Base-by-base conservation (phyloP, 306 rosid genomes). In the Geum urbanum region DNA sequence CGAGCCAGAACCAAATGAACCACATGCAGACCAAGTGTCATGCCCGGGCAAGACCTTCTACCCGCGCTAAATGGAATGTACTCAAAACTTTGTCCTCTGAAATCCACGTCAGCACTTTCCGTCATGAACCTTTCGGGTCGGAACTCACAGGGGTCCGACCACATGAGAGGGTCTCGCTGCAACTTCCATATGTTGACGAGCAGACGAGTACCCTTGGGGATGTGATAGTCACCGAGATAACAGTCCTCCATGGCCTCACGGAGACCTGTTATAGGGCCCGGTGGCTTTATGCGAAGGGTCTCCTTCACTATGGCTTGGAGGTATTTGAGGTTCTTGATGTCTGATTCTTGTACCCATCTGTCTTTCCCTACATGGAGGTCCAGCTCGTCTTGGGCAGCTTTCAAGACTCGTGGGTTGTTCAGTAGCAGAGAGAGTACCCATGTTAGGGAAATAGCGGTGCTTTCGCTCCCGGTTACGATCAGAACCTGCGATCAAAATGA, bases 211-310 rank as follows among this genome's bases (percentile, higher is more conserved):
- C 85, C 82, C 19, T 59, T 77, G 6, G 77, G 58, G 9, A 81
- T 58, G 6, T 10, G 9, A 48, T 70, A 66, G 13, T 59, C 60
- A 0, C 71, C 73, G 0, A 81, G 14, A 5, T n/a, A 12, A n/a
- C 85, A 77, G n/a, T 73, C 85, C 66, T 81, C 74, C 5, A n/a
- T 63, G 66, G 85, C 85, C 62, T 76, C 82, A 3, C 81, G 85
- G 0, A 72, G 52, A 16, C 78, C 81, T 20, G 82, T 63, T 8
- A 81, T 5, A 1, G 85, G 85, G 6, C 79, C 85, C 0, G 82
- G 67, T 4, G 85, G 85, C 57, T 81, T 54, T 4, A 77, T 0
- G 0, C 85, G 75, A 0, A 81, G 43, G 2, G 79, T 56, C 65
- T 81, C 85, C 18, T 81, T 81, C 12, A 81, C 27, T 44, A 77